A percentile compares a stretch with the other conserved stretches of the same genome.
Conservation (phyloP, 768 basidiomycete genomes). For the Hemileccinum impolitum region DNA sequence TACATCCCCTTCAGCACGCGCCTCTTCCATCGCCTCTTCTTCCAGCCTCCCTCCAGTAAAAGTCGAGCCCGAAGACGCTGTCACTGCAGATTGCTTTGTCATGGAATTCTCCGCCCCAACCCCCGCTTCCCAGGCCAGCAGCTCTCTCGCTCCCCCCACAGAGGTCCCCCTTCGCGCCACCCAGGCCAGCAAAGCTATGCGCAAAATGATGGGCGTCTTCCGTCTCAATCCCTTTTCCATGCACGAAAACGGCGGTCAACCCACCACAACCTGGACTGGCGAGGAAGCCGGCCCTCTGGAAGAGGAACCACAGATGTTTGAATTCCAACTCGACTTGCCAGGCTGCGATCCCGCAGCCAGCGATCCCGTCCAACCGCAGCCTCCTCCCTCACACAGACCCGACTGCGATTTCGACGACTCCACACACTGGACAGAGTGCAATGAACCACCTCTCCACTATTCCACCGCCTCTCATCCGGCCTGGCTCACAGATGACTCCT, state of each 20-base stretch:
- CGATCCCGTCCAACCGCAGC: slow-evolving; percentile 19
- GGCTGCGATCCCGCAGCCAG: slow-evolving; percentile 21
- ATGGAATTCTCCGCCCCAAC: slow-evolving; percentile 33
- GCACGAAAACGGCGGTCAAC: slow-evolving; percentile 47
- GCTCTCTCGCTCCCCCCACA: slow-evolving; percentile 49
- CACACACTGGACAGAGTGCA: slow-evolving; percentile 24
- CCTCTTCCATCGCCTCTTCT: slow-evolving; percentile 33
- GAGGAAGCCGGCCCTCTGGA: slow-evolving; percentile 58
- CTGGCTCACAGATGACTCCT: slow-evolving; percentile 30
- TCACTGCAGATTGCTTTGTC: slow-evolving; percentile 30
- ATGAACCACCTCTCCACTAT: slow-evolving; percentile 19
- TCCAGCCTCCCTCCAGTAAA: slow-evolving; percentile 29
- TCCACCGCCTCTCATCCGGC: slow-evolving; percentile 19
- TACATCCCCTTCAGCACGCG: slow-evolving; percentile 34
- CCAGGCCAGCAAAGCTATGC: slow-evolving; percentile 67
- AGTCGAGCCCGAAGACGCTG: slow-evolving; percentile 29
- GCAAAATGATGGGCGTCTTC: slow-evolving; percentile 74
- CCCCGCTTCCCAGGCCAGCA: slow-evolving; percentile 32
- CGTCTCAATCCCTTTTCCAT: slow-evolving; percentile 74
- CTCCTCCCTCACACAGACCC: slow-evolving; percentile 1
- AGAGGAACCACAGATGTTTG: slow-evolving; percentile 57
- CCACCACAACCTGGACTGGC: slow-evolving; percentile 41
- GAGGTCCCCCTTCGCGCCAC: slow-evolving; percentile 76
- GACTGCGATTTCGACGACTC: slow-evolving; percentile 19
- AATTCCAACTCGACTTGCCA: slow-evolving; percentile 55